A percentile compares a stretch with the other conserved stretches of the same genome.
Evolutionary conservation across 495 filamentous ascomycete genomes (phyloP).

Genomic region (Astrothelium subdiscretum): DNA sequence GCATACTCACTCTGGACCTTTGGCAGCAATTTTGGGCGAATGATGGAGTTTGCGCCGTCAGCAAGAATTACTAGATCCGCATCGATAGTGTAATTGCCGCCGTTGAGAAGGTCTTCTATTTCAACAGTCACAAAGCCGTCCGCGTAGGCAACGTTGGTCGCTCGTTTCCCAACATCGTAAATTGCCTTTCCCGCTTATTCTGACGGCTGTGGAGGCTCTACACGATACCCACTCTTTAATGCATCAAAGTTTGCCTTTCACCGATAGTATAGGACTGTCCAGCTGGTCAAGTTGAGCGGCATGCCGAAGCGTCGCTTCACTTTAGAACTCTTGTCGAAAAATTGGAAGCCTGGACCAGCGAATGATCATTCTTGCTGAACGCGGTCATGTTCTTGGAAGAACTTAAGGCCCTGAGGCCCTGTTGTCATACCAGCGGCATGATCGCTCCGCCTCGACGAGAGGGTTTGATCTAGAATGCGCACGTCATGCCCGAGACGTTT

Average conservation of each 20-base stretch:
- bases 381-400: conserved; percentile 16
- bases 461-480: conserved; percentile 18
- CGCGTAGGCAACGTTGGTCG: conserved; percentile 31
- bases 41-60: conserved; percentile 41
- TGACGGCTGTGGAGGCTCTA: conserved; percentile 18
- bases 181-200: conserved; percentile 28
- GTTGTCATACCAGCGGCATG: conserved; percentile 21
- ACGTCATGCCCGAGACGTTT: conserved; percentile 26
- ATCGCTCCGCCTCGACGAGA: conserved; percentile 11
- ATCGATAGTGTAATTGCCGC: conserved; percentile 21
- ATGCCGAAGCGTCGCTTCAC: conserved; percentile 25
- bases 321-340: conserved; percentile 28
- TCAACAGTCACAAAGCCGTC: not conserved
- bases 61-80: conserved; percentile 42
- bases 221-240: conserved; percentile 32
- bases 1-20: conserved; percentile 35
- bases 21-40: conserved; percentile 36
- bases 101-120: conserved; percentile 1
- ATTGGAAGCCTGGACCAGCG: conserved; percentile 23
- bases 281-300: conserved; percentile 36
- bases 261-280: conserved; percentile 41
- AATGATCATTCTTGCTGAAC: conserved; percentile 5
- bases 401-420: conserved; percentile 9
- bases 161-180: conserved; percentile 34
- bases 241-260: conserved; percentile 44